These are phyloP conservation scores for Lasiodiplodia hormozganensis DNA, from an alignment of 2,329 filamentous ascomycete species.

Conservation along the genomic window DNA sequence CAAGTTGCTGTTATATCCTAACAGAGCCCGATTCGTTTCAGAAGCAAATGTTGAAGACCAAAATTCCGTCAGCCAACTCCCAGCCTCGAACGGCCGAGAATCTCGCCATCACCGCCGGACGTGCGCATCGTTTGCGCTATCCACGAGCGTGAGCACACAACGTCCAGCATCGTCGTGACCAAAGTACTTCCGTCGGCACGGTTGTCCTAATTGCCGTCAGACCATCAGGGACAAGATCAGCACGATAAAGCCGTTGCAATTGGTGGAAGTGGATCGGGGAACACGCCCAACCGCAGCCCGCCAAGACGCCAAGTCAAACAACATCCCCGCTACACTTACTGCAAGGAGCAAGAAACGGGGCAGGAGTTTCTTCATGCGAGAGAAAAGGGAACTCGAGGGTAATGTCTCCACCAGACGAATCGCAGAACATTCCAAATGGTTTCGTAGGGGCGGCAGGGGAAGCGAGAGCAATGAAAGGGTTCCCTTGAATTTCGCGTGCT, in stretches of 20 bases:
- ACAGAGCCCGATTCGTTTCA: background rate
- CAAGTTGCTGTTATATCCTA: background rate
- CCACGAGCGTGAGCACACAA: background rate
- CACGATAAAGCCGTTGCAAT: background rate
- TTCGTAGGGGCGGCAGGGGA: conserved; percentile 12
- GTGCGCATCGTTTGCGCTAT: background rate
- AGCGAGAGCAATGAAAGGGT: background rate
- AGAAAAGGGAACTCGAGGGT: background rate
- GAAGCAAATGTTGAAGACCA: background rate
- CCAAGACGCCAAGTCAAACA: conserved; percentile 27
- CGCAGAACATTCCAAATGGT: background rate
- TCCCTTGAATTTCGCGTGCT: background rate
- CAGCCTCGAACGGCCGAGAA: background rate
- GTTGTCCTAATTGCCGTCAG: conserved; percentile 8
- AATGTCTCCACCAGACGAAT: conserved; percentile 24
- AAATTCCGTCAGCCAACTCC: background rate
- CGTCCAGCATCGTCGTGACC: background rate
- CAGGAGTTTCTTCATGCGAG: conserved; percentile 10
- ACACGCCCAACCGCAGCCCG: background rate
- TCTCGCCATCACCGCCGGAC: conserved; percentile 1
- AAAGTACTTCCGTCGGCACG: conserved; percentile 7
- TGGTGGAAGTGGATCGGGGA: conserved; percentile 13
- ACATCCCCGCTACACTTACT: conserved; percentile 15
- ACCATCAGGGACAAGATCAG: background rate
- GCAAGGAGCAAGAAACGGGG: conserved; percentile 8